Evolutionary conservation across 1,139 yeast species (phyloP).

Genomic region (Pichia sp.): DNA sequence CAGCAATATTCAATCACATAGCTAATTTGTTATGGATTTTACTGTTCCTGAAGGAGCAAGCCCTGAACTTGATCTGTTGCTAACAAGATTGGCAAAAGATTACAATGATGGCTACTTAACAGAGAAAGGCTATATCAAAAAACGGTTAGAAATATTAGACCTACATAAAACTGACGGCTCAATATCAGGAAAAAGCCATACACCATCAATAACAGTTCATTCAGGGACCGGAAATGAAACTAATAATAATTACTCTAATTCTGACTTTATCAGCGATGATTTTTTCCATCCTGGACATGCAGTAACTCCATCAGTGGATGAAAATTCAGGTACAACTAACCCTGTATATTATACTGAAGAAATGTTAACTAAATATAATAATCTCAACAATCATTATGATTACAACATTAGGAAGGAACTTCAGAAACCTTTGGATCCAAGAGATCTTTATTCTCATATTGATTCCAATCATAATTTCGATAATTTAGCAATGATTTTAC

Average conservation of each 20-base stretch:
- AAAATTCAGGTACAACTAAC: slow-evolving; percentile 7
- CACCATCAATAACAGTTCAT: neutral
- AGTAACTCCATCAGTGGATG: slow-evolving; percentile 8
- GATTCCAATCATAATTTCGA: slow-evolving; percentile 34
- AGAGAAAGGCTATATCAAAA: slow-evolving; percentile 57
- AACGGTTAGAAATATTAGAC: slow-evolving; percentile 34
- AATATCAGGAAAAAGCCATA: slow-evolving; percentile 1
- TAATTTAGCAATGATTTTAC: slow-evolving; percentile 62
- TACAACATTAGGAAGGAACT: slow-evolving; percentile 25
- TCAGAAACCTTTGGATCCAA: slow-evolving; percentile 55
- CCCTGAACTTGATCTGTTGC: slow-evolving; percentile 30
- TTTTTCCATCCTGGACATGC: slow-evolving; percentile 9
- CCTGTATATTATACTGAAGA: slow-evolving; percentile 10
- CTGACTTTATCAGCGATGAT: slow-evolving; percentile 11
- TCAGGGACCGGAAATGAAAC: neutral
- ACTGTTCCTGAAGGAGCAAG: slow-evolving; percentile 36
- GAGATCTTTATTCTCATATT: slow-evolving; percentile 34
- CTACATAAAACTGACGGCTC: neutral
- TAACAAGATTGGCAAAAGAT: slow-evolving; percentile 41
- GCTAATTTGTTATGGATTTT: slow-evolving; percentile 29
- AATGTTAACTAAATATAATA: slow-evolving; percentile 8
- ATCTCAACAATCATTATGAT: slow-evolving; percentile 6
- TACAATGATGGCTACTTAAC: slow-evolving; percentile 61
- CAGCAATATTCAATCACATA: neutral
- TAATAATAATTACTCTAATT: neutral